phyloP scores from a whole-genome alignment of 2,329 filamentous ascomycete genomes.

The Nannizziopsis barbatae region DNA sequence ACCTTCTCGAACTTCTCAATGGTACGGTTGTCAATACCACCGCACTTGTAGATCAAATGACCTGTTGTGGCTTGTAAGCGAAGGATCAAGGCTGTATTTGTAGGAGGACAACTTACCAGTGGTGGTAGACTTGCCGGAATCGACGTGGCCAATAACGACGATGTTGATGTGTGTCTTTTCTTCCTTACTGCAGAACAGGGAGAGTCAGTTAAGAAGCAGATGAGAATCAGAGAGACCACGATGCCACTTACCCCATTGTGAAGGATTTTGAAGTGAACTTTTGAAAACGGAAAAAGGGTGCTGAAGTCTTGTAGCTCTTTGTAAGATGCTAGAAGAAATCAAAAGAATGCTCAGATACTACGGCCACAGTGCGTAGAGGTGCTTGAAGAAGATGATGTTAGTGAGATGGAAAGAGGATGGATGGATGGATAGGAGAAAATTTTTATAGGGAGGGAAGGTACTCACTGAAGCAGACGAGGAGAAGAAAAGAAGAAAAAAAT shows the following conservation, averaged over 20 bases:
- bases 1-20: conserved; percentile 99
- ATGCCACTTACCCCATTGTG: conserved; percentile 50
- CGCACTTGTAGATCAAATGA: conserved; percentile 99
- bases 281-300: conserved; percentile 14
- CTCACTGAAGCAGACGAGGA: conserved; percentile 38
- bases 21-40: conserved; percentile 99
- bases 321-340: conserved; percentile 38
- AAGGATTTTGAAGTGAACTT: conserved; percentile 29
- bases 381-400: conserved; percentile 29
- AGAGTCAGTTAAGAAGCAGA: not conserved
- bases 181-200: conserved; percentile 59
- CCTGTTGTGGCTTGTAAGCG: conserved; percentile 38
- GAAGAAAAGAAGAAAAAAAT: conserved; percentile 21
- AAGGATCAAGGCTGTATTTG: conserved; percentile 17
- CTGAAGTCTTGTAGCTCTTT: conserved; percentile 39
- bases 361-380: conserved; percentile 42
- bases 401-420: conserved; percentile 16
- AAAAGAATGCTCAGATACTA: conserved; percentile 40
- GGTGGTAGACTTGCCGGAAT: conserved; percentile 98
- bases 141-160: conserved; percentile 98
- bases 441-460: conserved; percentile 21
- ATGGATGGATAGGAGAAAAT: conserved; percentile 22
- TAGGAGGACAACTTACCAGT: conserved; percentile 53
- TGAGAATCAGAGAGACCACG: conserved; percentile 10
- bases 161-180: conserved; percentile 95